Base-by-base conservation (phyloP, 176 grass and related monocot species). In the Panicum miliaceum region DNA sequence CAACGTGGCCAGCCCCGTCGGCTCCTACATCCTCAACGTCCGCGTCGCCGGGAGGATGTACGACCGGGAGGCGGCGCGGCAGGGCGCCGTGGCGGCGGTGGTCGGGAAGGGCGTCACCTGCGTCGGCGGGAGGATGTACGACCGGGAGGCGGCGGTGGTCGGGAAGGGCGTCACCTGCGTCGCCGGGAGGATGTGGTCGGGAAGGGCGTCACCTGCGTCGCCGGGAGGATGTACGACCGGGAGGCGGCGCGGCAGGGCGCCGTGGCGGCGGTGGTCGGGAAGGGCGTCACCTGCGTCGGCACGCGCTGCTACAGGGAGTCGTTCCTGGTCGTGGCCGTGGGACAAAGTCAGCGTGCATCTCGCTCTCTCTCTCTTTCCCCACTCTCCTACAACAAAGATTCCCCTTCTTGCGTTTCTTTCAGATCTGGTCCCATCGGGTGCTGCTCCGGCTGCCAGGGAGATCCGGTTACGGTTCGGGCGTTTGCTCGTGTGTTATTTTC, bases 11-110 rank as follows among this genome's bases (percentile, higher is more conserved):
- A 80, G 80, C 48, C 89, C 89, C 14, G 41, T 90, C 2, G 89
- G 80, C 0, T 87, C 89, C 0, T 90, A 87, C 75, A 35, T 90
- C 34, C 89, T 90, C 48, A 90, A 90, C 80, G 84, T 90, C 10
- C 60, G 80, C 16, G 89, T 90, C 15, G 84, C 89, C 7, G 89
- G 89, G 0, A 7, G 81, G 0, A 73, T 90, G 75, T 90, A 90
- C 80, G 89, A 90, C 50, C 29, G 64, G 15, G 67, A 87, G 80
- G 89, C 84, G 16, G 6, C 19, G 18, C 52, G 64, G 60, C 84
- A 87, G 75, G 74, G 53, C 7, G 66, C 37, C 16, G 52, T 42
- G 19, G 43, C 41, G 0, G 11, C 36, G 53, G 19, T 22, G 6
- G 51, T 1, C 23, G 64, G 63, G 11, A 85, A 68, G 42, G 77